These are phyloP conservation scores for Nicotiana attenuata DNA, from an alignment of 257 asterid species.

Conservation along the genomic window DNA sequence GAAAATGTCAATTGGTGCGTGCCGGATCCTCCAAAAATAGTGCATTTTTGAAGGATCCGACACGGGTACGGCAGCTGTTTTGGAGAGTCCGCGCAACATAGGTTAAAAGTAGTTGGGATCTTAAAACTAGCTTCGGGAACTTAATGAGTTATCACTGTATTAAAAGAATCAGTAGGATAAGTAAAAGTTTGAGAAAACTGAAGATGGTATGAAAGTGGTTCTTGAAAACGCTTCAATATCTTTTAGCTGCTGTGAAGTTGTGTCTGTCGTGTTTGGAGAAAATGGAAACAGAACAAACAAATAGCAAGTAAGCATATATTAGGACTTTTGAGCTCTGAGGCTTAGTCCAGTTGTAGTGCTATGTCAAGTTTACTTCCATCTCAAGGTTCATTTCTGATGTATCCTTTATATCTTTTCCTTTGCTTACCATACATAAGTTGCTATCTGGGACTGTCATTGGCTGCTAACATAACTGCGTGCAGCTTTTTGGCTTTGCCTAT, in stretches of 20 bases:
- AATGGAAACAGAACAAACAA: not conserved
- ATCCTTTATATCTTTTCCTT: not conserved
- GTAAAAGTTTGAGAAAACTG: not conserved
- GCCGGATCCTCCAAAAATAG: too few species aligned
- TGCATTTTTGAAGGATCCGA: too few species aligned
- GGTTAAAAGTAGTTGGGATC: too few species aligned
- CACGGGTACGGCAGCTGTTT: too few species aligned
- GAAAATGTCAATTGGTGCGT: too few species aligned
- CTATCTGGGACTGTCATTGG: not conserved
- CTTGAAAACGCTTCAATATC: not conserved
- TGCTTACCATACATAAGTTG: not conserved
- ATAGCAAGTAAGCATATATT: not conserved
- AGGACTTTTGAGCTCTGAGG: not conserved
- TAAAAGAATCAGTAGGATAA: not conserved
- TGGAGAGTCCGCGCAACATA: too few species aligned
- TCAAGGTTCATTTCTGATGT: too few species aligned
- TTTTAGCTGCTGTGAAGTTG: not conserved
- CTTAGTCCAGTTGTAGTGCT: too few species aligned
- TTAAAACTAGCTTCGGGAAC: too few species aligned
- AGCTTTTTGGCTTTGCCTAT: conserved; percentile 88
- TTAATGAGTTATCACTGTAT: too few species aligned
- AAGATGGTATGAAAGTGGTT: not conserved
- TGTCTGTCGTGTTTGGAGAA: not conserved
- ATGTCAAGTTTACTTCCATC: too few species aligned
- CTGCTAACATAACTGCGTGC: conserved; percentile 9